A percentile compares a stretch with the other conserved stretches of the same genome.
These are phyloP conservation scores for Populus hybrid DNA, from an alignment of 441 rosid genomes.

Conservation along the genomic window DNA sequence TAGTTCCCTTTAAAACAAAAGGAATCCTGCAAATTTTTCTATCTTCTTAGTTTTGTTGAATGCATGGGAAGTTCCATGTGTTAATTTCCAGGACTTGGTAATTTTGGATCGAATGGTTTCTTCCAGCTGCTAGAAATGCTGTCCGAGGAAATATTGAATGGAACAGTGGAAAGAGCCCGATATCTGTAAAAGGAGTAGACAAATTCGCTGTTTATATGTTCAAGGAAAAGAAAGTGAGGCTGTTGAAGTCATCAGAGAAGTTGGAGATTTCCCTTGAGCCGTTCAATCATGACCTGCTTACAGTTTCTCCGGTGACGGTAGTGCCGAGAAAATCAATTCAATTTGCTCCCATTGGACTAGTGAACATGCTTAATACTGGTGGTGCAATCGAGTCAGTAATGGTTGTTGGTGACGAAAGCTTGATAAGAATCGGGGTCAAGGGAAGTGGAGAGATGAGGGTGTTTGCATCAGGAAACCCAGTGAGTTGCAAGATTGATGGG, in stretches of 20 bases:
- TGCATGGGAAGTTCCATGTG: no score
- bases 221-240: slow-evolving; percentile 42
- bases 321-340: slow-evolving; percentile 21
- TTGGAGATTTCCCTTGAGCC: slow-evolving; percentile 49
- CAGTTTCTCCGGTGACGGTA: slow-evolving; percentile 42
- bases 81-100: not conserved
- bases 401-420: slow-evolving; percentile 11
- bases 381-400: slow-evolving; percentile 52
- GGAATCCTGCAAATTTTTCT: no score
- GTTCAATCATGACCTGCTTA: slow-evolving; percentile 44
- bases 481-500: slow-evolving; percentile 49
- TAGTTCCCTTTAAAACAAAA: no score
- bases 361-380: slow-evolving; percentile 65
- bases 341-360: slow-evolving; percentile 62
- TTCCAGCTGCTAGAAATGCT: not conserved
- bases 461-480: slow-evolving; percentile 50
- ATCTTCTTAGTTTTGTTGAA: not conserved
- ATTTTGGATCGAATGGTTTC: not conserved
- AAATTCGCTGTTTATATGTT: slow-evolving; percentile 49
- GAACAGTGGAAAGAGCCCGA: slow-evolving; percentile 50
- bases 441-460: slow-evolving; percentile 57
- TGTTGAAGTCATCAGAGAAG: slow-evolving; percentile 34
- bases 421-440: slow-evolving; percentile 38
- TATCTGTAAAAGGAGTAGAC: slow-evolving; percentile 38
- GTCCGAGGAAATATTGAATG: slow-evolving; percentile 37